Percentiles rank a stretch among this genome's conserved stretches.
These are phyloP conservation scores for Mortierella sp. DNA, from an alignment of 371 early-diverging fungal species.

Conservation along the genomic window DNA sequence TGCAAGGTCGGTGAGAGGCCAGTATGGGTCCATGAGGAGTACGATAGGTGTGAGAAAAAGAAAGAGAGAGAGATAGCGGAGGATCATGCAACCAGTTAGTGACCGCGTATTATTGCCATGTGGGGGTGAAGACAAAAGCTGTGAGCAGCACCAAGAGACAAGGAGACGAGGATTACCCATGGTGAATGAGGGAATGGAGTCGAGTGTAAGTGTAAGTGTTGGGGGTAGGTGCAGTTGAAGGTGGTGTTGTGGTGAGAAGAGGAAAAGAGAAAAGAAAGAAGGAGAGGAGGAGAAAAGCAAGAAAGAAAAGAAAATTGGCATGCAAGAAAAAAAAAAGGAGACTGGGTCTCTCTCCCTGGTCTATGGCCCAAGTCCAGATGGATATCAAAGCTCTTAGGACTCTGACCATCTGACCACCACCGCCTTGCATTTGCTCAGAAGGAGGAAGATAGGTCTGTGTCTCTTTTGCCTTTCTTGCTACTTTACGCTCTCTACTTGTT, in stretches of 20 bases:
- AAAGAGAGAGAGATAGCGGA: background rate
- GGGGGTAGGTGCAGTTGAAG: background rate
- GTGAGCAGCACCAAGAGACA: background rate
- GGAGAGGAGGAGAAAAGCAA: background rate
- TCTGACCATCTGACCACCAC: background rate
- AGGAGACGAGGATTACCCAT: background rate
- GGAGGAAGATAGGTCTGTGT: background rate
- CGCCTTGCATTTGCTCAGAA: background rate
- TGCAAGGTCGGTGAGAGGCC: background rate
- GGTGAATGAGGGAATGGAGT: constrained; percentile 6
- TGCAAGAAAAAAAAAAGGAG: background rate
- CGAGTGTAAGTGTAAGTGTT: background rate
- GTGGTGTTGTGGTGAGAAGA: background rate
- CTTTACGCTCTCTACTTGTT: background rate
- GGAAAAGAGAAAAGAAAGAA: background rate
- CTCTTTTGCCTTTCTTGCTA: background rate
- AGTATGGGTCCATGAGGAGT: background rate
- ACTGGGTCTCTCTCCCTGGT: background rate
- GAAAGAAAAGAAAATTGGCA: background rate
- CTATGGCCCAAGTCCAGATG: background rate
- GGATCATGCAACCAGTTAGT: background rate
- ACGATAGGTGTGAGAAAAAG: constrained; percentile 11
- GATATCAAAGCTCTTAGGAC: background rate
- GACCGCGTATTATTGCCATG: constrained; percentile 8
- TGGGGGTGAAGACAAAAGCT: background rate